Percentiles rank a stretch among this genome's conserved stretches.
Evolutionary conservation across 139 green algal genomes (phyloP).

Genomic region (Parachlorella kessleri): DNA sequence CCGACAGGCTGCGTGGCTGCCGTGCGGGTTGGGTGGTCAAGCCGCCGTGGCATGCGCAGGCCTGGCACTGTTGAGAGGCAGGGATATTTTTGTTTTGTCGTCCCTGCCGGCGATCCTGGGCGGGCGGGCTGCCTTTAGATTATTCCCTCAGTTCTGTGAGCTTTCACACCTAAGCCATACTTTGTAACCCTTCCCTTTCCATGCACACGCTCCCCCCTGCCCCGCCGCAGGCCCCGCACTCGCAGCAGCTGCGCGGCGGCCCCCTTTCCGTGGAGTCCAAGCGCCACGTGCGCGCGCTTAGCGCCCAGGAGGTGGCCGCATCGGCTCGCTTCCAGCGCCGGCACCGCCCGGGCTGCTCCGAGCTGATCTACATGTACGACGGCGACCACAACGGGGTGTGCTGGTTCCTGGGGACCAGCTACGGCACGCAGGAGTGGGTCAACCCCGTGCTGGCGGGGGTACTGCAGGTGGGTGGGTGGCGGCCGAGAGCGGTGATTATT

Average conservation of each 20-base stretch:
- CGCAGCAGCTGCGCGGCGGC: slow-evolving; percentile 1
- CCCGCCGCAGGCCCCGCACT: slow-evolving; percentile 2
- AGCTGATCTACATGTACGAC: slow-evolving; percentile 81
- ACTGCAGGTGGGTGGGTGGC: slow-evolving; percentile 46
- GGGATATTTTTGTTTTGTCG: too few species aligned
- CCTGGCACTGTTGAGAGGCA: too few species aligned
- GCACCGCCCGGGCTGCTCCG: slow-evolving; percentile 38
- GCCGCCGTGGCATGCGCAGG: too few species aligned
- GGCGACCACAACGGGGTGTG: slow-evolving; percentile 77
- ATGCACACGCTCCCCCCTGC: too few species aligned
- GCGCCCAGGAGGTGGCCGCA: not conserved
- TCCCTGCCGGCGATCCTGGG: too few species aligned
- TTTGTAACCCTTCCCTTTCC: too few species aligned
- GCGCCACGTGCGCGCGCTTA: slow-evolving; percentile 35
- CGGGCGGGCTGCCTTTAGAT: too few species aligned
- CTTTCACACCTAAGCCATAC: too few species aligned
- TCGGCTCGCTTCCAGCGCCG: slow-evolving; percentile 34
- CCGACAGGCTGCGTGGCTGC: too few species aligned
- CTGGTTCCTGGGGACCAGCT: slow-evolving; percentile 51
- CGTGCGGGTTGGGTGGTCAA: too few species aligned
- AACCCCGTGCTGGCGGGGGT: slow-evolving; percentile 70
- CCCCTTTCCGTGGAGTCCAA: slow-evolving; percentile 32
- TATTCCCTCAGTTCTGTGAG: too few species aligned
- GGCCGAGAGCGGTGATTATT: too few species aligned
- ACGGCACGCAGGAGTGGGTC: slow-evolving; percentile 66